Conservation (phyloP, 2,329 filamentous ascomycete genomes). For the Phaeosphaeria sp. region DNA sequence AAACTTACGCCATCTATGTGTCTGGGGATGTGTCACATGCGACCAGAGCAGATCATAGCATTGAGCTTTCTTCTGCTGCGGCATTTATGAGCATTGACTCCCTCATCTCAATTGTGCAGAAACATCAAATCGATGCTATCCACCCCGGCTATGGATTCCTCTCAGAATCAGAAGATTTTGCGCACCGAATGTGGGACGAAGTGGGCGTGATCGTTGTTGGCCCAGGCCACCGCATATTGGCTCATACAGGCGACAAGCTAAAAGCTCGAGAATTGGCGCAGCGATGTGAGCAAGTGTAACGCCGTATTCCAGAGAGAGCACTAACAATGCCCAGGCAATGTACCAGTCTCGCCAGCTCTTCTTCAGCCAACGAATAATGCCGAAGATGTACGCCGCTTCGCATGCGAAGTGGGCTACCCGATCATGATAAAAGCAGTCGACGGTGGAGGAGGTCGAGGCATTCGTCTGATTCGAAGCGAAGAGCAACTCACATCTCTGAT, state of each 20-base stretch:
- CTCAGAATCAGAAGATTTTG: constrained; percentile 61
- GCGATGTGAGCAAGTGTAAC: constrained; percentile 47
- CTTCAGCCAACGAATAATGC: constrained; percentile 51
- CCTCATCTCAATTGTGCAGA: constrained; percentile 56
- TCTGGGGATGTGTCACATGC: constrained; percentile 63
- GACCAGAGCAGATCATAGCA: constrained; percentile 57
- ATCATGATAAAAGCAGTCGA: constrained; percentile 71
- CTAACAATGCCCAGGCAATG: constrained; percentile 37
- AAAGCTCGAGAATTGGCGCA: constrained; percentile 60
- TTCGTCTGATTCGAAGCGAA: constrained; percentile 58
- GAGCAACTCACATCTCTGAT: constrained; percentile 55
- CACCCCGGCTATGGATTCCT: constrained; percentile 70
- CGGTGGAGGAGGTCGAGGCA: constrained; percentile 67
- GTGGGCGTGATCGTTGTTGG: constrained; percentile 59
- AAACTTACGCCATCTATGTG: constrained; percentile 64
- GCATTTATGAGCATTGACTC: constrained; percentile 61
- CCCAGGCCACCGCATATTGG: constrained; percentile 64
- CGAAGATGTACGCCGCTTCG: constrained; percentile 62
- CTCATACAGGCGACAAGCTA: constrained; percentile 63
- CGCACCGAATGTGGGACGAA: constrained; percentile 57
- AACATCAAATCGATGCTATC: constrained; percentile 61
- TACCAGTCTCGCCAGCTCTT: constrained; percentile 60
- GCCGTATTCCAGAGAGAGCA: background rate
- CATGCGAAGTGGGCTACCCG: constrained; percentile 60
- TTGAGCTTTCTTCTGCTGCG: constrained; percentile 58